Evolutionary conservation across 2,329 filamentous ascomycete species (phyloP).

Genomic region (Talaromyces marneffei): DNA sequence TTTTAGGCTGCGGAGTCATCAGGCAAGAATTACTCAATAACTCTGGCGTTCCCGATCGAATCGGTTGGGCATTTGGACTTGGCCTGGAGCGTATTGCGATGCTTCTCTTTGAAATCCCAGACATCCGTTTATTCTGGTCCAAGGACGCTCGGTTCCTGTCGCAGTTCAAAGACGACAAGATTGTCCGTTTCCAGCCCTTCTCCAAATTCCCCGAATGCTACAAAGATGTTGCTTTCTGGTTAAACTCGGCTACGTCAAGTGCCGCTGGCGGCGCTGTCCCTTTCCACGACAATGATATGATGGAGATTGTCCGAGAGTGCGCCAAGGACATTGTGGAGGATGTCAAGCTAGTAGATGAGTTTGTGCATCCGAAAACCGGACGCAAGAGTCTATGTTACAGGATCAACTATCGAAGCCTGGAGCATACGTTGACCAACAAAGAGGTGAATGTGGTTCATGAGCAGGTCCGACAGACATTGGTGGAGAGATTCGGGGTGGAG

Average conservation of each 20-base stretch:
- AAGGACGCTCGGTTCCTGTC: constrained; percentile 74
- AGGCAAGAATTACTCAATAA: constrained; percentile 74
- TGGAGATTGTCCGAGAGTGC: constrained; percentile 84
- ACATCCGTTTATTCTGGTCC: constrained; percentile 96
- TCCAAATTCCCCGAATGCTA: constrained; percentile 85
- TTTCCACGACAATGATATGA: constrained; percentile 94
- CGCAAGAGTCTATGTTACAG: constrained; percentile 83
- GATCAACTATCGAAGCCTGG: constrained; percentile 87
- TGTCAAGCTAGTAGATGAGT: constrained; percentile 76
- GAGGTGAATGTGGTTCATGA: constrained; percentile 75
- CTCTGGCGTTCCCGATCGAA: constrained; percentile 65
- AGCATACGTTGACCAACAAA: constrained; percentile 78
- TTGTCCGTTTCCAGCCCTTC: constrained; percentile 72
- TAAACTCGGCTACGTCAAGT: constrained; percentile 44
- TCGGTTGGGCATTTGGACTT: constrained; percentile 94
- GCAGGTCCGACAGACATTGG: constrained; percentile 58
- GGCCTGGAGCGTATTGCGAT: constrained; percentile 94
- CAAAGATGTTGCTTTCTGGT: constrained; percentile 94
- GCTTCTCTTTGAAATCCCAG: constrained; percentile 91
- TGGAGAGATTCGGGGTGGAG: constrained; percentile 70
- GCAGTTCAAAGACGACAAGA: constrained; percentile 61
- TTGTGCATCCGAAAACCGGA: constrained; percentile 78
- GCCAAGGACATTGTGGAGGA: constrained; percentile 83
- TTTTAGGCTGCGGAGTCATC: constrained; percentile 87
- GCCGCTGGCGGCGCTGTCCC: constrained; percentile 34